Evolutionary conservation across 371 early-diverging fungal genomes (phyloP).

Genomic region (Actinomortierella ambigua): DNA sequence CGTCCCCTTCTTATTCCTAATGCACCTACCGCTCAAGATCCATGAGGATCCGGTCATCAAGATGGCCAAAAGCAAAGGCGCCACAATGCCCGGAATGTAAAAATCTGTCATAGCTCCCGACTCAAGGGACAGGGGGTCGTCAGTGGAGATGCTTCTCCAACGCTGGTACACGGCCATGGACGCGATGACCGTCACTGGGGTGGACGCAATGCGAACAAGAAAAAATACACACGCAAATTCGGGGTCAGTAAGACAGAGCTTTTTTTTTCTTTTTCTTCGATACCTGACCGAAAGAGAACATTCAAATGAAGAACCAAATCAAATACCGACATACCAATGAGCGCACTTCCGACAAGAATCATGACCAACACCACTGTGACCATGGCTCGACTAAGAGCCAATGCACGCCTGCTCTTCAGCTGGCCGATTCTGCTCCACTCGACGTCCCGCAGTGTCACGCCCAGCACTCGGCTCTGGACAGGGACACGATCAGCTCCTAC

Average conservation of each 20-base stretch:
- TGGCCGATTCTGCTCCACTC: constrained; percentile 28
- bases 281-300: no score
- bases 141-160: constrained; percentile 13
- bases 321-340: no score
- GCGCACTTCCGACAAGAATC: constrained; percentile 9
- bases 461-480: constrained; percentile 1
- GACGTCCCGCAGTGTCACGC: constrained; percentile 17
- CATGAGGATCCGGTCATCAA: constrained; percentile 15
- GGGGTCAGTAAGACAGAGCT: no score
- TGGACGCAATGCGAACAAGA: no score
- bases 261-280: no score
- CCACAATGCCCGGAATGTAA: constrained; percentile 18
- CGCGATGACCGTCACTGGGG: constrained; percentile 13
- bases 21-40: constrained; percentile 23
- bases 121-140: neutral
- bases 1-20: no score
- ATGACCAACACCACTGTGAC: neutral
- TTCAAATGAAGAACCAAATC: no score
- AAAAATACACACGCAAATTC: no score
- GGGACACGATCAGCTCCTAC: constrained; percentile 9
- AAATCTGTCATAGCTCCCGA: neutral
- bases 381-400: neutral
- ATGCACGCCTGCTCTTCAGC: neutral
- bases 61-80: constrained; percentile 8
- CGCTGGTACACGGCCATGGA: constrained; percentile 16